A percentile compares a stretch with the other conserved stretches of the same genome.
These are phyloP conservation scores for Nannizziopsis arthrosporioides DNA, from an alignment of 2,329 filamentous ascomycete genomes.

Conservation along the genomic window DNA sequence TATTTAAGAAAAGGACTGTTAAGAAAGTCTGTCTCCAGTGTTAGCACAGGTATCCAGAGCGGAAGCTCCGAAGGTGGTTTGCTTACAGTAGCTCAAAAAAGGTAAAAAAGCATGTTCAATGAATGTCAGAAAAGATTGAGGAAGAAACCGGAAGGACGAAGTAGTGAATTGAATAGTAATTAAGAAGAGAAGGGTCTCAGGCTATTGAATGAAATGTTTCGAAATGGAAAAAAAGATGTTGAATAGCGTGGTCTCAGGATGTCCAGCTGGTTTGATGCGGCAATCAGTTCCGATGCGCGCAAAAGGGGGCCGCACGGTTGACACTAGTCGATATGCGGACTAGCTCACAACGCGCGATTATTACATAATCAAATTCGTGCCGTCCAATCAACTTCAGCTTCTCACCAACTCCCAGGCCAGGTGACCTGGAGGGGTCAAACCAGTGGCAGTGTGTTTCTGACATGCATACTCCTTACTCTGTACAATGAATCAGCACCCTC, in stretches of 20 bases:
- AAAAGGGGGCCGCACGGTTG: no score
- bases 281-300: not conserved
- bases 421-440: no score
- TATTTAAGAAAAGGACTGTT: not conserved
- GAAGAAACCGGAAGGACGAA: not conserved
- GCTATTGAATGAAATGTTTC: not conserved
- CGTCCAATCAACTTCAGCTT: no score
- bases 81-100: constrained; percentile 13
- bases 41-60: not conserved
- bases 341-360: no score
- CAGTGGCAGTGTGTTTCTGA: no score
- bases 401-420: no score
- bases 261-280: no score
- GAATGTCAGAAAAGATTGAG: not conserved
- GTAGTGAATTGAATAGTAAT: not conserved
- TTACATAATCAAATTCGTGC: no score
- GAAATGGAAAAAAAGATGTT: constrained; percentile 17
- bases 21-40: not conserved
- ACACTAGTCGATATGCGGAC: no score
- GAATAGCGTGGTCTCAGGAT: no score
- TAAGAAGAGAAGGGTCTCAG: not conserved
- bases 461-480: no score
- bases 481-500: no score
- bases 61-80: not conserved
- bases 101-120: constrained; percentile 9